Evolutionary conservation across 176 grass and related monocot genomes (phyloP), one percentile per base, ranked within the genome.

Genomic region (Eragrostis nindensis): DNA sequence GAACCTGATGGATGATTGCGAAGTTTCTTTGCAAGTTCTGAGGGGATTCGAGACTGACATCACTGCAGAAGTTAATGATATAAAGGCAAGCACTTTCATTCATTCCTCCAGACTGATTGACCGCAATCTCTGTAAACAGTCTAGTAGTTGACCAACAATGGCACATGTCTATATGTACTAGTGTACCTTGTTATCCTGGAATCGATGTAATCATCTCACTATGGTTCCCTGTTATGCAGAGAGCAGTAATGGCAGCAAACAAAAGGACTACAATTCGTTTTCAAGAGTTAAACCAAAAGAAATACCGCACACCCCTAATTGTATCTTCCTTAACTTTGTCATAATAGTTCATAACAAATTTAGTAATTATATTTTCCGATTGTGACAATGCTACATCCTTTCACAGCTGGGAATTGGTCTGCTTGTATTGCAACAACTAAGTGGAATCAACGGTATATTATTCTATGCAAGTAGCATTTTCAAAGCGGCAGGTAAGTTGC

Each of bases 21-120:
- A 99, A 56, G 71, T 80, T 46, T 95, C 96, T 0, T 71, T 99
- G 68, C 96, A 99, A 93, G 96, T 99, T 78, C 49, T 99, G 85
- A 93, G 96, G 86, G 96, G 96, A 82, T 99, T 95, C 54, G 96
- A 99, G 66, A 86, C 90, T 78, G 96, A 98, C 68, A 98, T 98
- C 55, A 84, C 81, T 52, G 53, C 80, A 32, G 92, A 98, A 93
- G 77, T 90, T 32, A 93, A 91, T 90, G 96, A 98, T 77, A 98
- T 98, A 64, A 98, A 98, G 92, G 96, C 80, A 86, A 75, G 71
- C 21, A 75, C 76, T 44, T 77, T 42, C 15, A 38, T 22, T 71
- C 71, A 1, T 74, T 17, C 39, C 24, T 59, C 27, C 21, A 9
- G 38, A 66, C 6, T 47, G 40, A 36, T 7, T 29, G 21, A 53